phyloP scores from a whole-genome alignment of 2,329 filamentous ascomycete species.

The Xylaria hypoxylon region DNA sequence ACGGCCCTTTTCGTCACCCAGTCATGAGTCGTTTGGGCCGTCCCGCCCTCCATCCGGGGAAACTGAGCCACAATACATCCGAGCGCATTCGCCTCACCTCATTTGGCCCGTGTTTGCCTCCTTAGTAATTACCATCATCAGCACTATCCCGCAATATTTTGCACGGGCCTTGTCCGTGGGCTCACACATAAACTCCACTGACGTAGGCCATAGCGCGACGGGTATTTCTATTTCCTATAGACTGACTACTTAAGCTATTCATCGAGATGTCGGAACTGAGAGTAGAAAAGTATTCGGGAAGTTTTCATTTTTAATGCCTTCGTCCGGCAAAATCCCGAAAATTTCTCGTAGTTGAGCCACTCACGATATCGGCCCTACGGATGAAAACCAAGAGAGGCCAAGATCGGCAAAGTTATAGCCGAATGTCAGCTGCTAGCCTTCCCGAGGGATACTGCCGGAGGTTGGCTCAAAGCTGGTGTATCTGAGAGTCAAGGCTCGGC shows the following conservation, averaged over 20 bases:
- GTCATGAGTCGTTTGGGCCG: constrained; percentile 21
- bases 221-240: not conserved
- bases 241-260: not conserved
- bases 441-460: constrained; percentile 1
- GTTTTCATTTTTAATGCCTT: not conserved
- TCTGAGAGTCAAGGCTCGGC: constrained; percentile 26
- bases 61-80: constrained; percentile 32
- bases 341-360: constrained; percentile 25
- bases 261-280: constrained; percentile 5
- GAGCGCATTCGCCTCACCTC: constrained; percentile 27
- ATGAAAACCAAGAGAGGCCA: constrained; percentile 13
- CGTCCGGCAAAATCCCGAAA: constrained; percentile 28
- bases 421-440: constrained; percentile 29
- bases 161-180: constrained; percentile 4
- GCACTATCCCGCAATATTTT: constrained; percentile 6
- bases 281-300: constrained; percentile 13
- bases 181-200: not conserved
- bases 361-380: constrained; percentile 29
- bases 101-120: constrained; percentile 19
- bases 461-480: constrained; percentile 25
- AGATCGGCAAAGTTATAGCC: constrained; percentile 28
- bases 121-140: constrained; percentile 1
- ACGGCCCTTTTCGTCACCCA: constrained; percentile 25
- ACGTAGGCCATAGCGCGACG: not conserved
- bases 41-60: constrained; percentile 14